phyloP scores from a whole-genome alignment of 352 stramenopile genomes.

The Blastocystis sp. region DNA sequence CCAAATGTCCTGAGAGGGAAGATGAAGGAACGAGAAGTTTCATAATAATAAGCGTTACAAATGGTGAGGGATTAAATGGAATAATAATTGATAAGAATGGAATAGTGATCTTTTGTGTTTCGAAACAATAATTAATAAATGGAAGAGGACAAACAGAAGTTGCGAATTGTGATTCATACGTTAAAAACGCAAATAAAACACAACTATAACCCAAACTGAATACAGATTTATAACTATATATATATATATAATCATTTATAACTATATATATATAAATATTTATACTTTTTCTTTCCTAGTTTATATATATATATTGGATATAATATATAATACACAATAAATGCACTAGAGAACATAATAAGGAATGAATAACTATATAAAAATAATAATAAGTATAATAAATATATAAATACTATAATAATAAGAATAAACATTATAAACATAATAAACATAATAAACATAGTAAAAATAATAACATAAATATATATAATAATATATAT shows the following conservation, averaged over 20 bases:
- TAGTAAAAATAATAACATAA: neutral
- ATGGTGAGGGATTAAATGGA: conserved; percentile 15
- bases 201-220: conserved; percentile 20
- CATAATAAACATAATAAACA: too few relatives aligned
- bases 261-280: neutral
- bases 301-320: too few relatives aligned
- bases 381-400: too few relatives aligned
- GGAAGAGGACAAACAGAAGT: conserved; percentile 8
- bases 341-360: too few relatives aligned
- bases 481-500: neutral
- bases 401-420: too few relatives aligned
- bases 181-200: conserved; percentile 29
- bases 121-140: conserved; percentile 13
- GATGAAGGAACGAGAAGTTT: conserved; percentile 21
- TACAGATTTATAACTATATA: neutral
- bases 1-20: conserved; percentile 23
- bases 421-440: too few relatives aligned
- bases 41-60: conserved; percentile 19
- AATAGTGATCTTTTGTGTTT: neutral
- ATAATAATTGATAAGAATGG: neutral
- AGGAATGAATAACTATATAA: too few relatives aligned
- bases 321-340: too few relatives aligned
- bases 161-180: neutral
- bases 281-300: too few relatives aligned
- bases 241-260: neutral